Base-by-base conservation (phyloP, 257 asterid species). In the Primulina eburnea region DNA sequence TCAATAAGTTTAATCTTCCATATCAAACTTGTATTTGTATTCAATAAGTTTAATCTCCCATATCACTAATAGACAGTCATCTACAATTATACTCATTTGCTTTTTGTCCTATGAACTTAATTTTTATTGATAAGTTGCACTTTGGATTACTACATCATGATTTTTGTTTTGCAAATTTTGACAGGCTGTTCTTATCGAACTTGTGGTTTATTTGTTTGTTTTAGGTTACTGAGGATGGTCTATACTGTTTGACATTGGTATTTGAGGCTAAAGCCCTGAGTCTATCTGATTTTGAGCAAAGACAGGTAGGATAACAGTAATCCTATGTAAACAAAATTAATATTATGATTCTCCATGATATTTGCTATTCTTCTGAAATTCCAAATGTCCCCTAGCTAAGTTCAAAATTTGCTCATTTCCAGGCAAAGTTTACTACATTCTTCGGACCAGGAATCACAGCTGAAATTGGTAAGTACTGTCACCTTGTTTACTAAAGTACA, bases 391-490 rank as follows among this genome's bases (percentile, higher is more conserved):
- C 18, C 9, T 20, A 14, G 21, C 32, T 2, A 37, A 62, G 17
- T 2, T 10, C 8, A 17, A 76, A 10, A 47, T 53, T 28, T 62
- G 30, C 29, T 50, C 34, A 34, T 50, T 58, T 71, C 1, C 47
- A 91, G 99, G 97, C 92, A 43, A 94, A 94, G 71, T 89, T 94
- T 67, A 77, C 97, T 32, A 91, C 99, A 17, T 94, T 94, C 85
- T 94, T 94, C 69, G 99, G 99, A 53, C 97, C 99, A 1, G 97
- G 99, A 68, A 80, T 94, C 81, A 82, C 93, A 9, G 95, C 97
- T 53, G 99, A 94, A 86, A 77, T 94, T 20, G 88, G 97, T 91
- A 80, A 83, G 87, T 71, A 29, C 65, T 70, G 6, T 53, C 59
- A 29, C 62, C 40, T 59, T 70, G 8, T 20, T 60, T 55, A 6